phyloP scores from a whole-genome alignment of 257 asterid species.

The Penstemon eatonii region DNA sequence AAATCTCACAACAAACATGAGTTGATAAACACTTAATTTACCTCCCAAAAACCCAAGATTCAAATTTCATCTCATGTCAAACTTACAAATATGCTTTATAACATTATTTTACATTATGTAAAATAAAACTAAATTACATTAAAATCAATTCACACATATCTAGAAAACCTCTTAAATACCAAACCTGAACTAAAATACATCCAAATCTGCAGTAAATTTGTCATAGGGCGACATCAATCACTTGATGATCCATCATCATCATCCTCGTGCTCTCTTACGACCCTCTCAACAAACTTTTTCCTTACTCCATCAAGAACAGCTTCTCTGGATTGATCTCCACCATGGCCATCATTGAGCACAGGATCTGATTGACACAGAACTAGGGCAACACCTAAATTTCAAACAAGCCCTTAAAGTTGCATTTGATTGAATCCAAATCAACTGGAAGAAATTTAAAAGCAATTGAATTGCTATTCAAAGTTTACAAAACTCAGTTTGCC shows the following conservation, averaged over 20 bases:
- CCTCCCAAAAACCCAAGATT: too few relatives aligned
- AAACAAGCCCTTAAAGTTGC: conserved; percentile 13
- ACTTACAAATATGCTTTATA: too few relatives aligned
- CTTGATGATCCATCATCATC: conserved; percentile 72
- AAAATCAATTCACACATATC: too few relatives aligned
- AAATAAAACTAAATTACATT: too few relatives aligned
- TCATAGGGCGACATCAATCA: conserved; percentile 42
- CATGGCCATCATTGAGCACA: conserved; percentile 77
- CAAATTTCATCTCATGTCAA: too few relatives aligned
- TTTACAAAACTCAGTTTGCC: conserved; percentile 1
- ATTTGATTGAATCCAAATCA: neutral
- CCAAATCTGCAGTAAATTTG: too few relatives aligned
- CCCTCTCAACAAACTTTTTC: conserved; percentile 85
- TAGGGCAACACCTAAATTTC: conserved; percentile 71
- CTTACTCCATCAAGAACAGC: conserved; percentile 80
- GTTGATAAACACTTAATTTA: too few relatives aligned
- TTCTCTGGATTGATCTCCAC: conserved; percentile 67
- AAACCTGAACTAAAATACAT: too few relatives aligned
- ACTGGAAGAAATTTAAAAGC: neutral
- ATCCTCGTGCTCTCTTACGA: conserved; percentile 71
- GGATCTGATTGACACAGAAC: conserved; percentile 87
- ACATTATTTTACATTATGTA: too few relatives aligned
- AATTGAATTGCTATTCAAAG: neutral
- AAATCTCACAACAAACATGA: too few relatives aligned
- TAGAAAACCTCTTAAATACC: too few relatives aligned